These are phyloP conservation scores for Musa acuminata DNA, from an alignment of 176 grass and related monocot species.

Conservation along the genomic window DNA sequence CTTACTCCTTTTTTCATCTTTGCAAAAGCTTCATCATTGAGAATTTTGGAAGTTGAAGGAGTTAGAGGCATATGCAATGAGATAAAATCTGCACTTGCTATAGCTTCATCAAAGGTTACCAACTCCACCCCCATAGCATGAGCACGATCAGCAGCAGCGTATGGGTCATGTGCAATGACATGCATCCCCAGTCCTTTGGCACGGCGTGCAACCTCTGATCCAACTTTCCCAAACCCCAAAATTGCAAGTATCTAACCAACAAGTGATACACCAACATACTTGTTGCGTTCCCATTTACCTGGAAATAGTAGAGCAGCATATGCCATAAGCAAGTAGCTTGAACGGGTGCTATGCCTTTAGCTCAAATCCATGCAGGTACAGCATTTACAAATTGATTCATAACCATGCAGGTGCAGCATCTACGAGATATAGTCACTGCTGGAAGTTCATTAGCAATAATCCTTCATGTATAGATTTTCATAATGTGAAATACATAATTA, in stretches of 20 bases:
- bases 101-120: slow-evolving; percentile 80
- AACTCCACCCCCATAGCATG: slow-evolving; percentile 70
- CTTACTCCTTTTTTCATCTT: slow-evolving; percentile 70
- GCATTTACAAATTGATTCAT: too few species aligned
- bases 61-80: slow-evolving; percentile 92
- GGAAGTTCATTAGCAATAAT: too few species aligned
- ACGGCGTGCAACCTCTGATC: slow-evolving; percentile 76
- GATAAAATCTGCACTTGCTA: slow-evolving; percentile 77
- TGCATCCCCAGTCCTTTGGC: slow-evolving; percentile 79
- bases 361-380: not conserved
- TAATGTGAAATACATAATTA: too few species aligned
- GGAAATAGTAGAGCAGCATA: not conserved
- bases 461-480: too few species aligned
- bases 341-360: not conserved
- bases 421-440: too few species aligned
- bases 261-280: slow-evolving; percentile 76
- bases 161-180: slow-evolving; percentile 71
- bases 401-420: too few species aligned
- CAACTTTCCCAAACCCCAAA: slow-evolving; percentile 93
- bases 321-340: not conserved
- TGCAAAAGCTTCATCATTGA: slow-evolving; percentile 69
- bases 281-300: slow-evolving; percentile 85
- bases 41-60: slow-evolving; percentile 55
- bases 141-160: slow-evolving; percentile 72
- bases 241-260: slow-evolving; percentile 77